These are phyloP conservation scores for Saccharomycopsis sp. DNA, from an alignment of 805 yeast genomes.

Conservation along the genomic window DNA sequence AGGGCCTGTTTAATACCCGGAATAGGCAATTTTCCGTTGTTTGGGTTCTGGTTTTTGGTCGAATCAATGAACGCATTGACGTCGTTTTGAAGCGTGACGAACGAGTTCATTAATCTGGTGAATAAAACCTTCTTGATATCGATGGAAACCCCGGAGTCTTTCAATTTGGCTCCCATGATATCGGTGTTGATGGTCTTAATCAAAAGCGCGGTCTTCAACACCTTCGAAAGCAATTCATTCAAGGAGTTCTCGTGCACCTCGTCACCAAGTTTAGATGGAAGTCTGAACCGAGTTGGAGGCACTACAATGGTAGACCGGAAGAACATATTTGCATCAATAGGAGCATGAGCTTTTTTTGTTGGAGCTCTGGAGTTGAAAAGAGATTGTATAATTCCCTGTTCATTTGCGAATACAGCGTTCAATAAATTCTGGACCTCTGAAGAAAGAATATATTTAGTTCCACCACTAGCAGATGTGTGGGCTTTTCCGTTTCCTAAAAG, in stretches of 20 bases:
- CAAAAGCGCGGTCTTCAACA: conserved; percentile 70
- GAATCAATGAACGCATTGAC: conserved; percentile 92
- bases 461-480: conserved; percentile 33
- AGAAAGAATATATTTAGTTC: conserved; percentile 80
- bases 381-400: conserved; percentile 58
- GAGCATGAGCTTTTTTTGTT: conserved; percentile 35
- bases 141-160: conserved; percentile 50
- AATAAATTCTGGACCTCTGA: conserved; percentile 81
- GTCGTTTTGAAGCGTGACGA: conserved; percentile 90
- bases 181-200: conserved; percentile 89
- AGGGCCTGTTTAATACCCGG: conserved; percentile 98
- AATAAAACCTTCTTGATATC: conserved; percentile 74
- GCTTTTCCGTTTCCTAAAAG: conserved; percentile 39
- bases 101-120: conserved; percentile 89
- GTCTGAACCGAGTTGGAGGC: conserved; percentile 93
- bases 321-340: conserved; percentile 70
- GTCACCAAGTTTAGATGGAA: conserved; percentile 96
- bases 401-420: conserved; percentile 67
- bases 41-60: conserved; percentile 73
- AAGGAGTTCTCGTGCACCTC: conserved; percentile 92
- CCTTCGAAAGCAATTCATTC: conserved; percentile 77
- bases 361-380: conserved; percentile 80
- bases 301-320: conserved; percentile 85
- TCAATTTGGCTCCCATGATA: conserved; percentile 50
- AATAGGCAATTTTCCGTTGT: conserved; percentile 56